Evolutionary conservation across 257 asterid species (phyloP), one percentile per base, ranked within the genome.

Genomic region (Lantana camara): DNA sequence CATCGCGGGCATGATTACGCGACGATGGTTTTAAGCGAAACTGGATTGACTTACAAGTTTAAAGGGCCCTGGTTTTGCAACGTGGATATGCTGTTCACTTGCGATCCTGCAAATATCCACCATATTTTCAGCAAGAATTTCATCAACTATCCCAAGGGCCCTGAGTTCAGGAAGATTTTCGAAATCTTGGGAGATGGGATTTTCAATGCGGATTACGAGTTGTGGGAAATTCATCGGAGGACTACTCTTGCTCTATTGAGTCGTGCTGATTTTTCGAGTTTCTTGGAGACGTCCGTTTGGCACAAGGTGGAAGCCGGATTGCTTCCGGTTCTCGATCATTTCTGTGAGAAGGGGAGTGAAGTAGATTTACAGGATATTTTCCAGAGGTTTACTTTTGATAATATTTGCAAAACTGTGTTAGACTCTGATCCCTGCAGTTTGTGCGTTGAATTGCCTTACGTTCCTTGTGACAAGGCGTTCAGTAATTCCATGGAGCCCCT

Each of bases 21-120:
- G 0, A 82, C 85, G 0, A 70, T 76, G 23, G 52, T 82, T 41
- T 54, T 82, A 7, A 40, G 10, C 0, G 53, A 52, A 29, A 3
- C 44, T 61, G 79, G 81, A 0, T 81, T 83, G 27, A 79, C 85
- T 0, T 79, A 45, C 15, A 30, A 11, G 1, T 11, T 69, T 30
- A 29, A 35, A 21, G 89, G 85, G 8, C 82, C 79, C 10, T 58
- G 72, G 80, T 50, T 79, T 1, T 50, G 55, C 1, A 74, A 69
- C 77, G 9, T 67, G 10, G 63, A 74, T 66, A 74, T 79, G 79
- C 8, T 82, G 4, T 16, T 82, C 60, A 82, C 88, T 3, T 8
- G 71, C 50, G 89, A 82, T 15, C 89, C 85, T 1, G 77, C 80
- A 2, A 82, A 79, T 38, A 53, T 82, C 66, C 81, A 79, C 72